phyloP scores from a whole-genome alignment of 352 stramenopile genomes.

The Elongisporangium senticosum region DNA sequence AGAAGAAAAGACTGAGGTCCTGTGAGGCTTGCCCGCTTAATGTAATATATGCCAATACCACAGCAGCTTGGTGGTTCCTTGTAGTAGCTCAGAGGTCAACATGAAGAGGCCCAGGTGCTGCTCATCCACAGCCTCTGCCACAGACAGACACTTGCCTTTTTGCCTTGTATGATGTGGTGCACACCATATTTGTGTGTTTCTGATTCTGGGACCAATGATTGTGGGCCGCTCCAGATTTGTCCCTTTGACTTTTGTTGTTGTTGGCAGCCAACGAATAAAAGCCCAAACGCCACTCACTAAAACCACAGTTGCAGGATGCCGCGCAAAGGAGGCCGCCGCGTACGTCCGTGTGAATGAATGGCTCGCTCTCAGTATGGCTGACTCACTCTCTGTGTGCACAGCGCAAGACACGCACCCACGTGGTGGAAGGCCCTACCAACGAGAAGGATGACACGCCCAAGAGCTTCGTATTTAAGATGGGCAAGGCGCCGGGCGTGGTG shows the following conservation, averaged over 20 bases:
- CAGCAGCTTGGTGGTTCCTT: no score
- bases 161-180: neutral
- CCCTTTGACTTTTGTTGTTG: neutral
- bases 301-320: conserved; percentile 39
- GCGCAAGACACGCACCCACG: conserved; percentile 83
- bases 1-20: neutral
- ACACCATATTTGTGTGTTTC: conserved; percentile 1
- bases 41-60: neutral
- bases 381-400: conserved; percentile 13
- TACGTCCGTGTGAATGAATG: conserved; percentile 33
- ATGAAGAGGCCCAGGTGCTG: no score
- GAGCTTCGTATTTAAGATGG: conserved; percentile 92
- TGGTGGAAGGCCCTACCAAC: conserved; percentile 46
- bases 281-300: neutral
- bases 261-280: conserved; percentile 8
- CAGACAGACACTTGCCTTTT: no score
- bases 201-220: neutral
- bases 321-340: conserved; percentile 79
- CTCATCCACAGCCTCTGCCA: no score
- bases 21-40: neutral
- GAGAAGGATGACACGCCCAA: conserved; percentile 85
- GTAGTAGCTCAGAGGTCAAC: no score
- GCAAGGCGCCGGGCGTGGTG: conserved; percentile 74
- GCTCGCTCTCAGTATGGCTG: conserved; percentile 3
- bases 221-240: conserved; percentile 4